These are phyloP conservation scores for Diplosphaera chodatii DNA, from an alignment of 139 green algal species.

Conservation along the genomic window DNA sequence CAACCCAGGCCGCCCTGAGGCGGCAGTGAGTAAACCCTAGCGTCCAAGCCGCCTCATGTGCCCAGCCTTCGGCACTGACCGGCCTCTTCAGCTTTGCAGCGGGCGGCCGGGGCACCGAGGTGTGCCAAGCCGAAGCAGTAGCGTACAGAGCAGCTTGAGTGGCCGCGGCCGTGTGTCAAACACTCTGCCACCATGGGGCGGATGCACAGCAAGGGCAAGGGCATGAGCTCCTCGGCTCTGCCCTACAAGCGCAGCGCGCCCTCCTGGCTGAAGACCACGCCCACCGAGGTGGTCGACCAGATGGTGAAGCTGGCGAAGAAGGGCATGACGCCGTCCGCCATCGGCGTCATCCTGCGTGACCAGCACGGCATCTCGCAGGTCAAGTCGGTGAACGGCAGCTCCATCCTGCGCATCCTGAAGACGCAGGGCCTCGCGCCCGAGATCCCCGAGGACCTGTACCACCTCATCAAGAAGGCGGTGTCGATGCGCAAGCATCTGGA, in stretches of 20 bases:
- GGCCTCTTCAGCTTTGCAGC: too few relatives aligned
- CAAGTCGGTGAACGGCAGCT: slow-evolving; percentile 81
- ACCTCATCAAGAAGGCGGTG: slow-evolving; percentile 99
- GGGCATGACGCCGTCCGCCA: slow-evolving; percentile 94
- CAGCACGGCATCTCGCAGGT: slow-evolving; percentile 89
- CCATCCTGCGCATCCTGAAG: slow-evolving; percentile 98
- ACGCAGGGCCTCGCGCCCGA: slow-evolving; percentile 83
- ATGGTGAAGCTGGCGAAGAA: slow-evolving; percentile 98
- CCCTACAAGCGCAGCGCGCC: slow-evolving; percentile 93
- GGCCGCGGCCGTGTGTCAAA: too few relatives aligned
- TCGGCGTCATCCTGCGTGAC: slow-evolving; percentile 95
- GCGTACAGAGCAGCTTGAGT: too few relatives aligned
- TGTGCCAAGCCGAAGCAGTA: too few relatives aligned
- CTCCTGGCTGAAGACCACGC: slow-evolving; percentile 80
- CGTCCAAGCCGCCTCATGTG: too few relatives aligned
- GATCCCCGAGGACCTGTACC: slow-evolving; percentile 98
- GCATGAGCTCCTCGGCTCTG: slow-evolving; percentile 82
- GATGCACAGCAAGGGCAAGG: slow-evolving; percentile 93
- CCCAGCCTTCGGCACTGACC: too few relatives aligned
- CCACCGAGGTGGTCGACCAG: slow-evolving; percentile 68
- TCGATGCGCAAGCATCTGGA: slow-evolving; percentile 98
- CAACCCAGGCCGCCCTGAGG: too few relatives aligned
- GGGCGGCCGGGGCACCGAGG: too few relatives aligned
- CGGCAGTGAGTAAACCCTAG: too few relatives aligned
- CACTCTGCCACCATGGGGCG: slow-evolving; percentile 79